phyloP scores from a whole-genome alignment of 2,329 filamentous ascomycete genomes.

The Pseudogymnoascus sp. region DNA sequence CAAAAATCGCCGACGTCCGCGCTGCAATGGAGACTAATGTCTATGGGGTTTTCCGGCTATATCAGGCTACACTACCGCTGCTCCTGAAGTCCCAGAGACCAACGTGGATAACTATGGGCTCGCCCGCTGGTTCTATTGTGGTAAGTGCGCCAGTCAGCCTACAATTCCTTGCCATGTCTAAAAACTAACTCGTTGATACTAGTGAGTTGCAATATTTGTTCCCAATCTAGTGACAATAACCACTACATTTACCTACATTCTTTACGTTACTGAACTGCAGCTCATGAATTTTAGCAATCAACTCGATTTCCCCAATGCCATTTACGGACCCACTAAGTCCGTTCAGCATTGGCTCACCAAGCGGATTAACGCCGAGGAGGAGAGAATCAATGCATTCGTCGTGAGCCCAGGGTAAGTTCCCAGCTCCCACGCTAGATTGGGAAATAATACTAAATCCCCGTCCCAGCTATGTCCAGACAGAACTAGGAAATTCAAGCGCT shows the following conservation, averaged over 20 bases:
- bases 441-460: conserved; percentile 12
- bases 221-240: no score
- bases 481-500: conserved; percentile 23
- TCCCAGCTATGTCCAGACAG: conserved; percentile 21
- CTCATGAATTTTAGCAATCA: conserved; percentile 13
- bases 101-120: conserved; percentile 29
- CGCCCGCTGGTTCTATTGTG: conserved; percentile 23
- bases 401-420: conserved; percentile 19
- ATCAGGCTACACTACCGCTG: conserved; percentile 28
- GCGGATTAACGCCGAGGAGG: conserved; percentile 22
- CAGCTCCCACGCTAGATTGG: background rate
- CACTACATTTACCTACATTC: background rate
- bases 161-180: background rate
- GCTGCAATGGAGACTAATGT: conserved; percentile 26
- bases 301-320: conserved; percentile 19
- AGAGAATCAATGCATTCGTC: conserved; percentile 20
- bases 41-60: conserved; percentile 27
- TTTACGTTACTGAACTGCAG: background rate
- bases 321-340: conserved; percentile 29
- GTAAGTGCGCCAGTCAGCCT: background rate
- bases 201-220: background rate
- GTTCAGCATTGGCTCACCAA: conserved; percentile 28
- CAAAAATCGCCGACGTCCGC: conserved; percentile 24
- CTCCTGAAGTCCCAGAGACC: conserved; percentile 27
- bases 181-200: background rate